Evolutionary conservation across 176 grass and related monocot genomes (phyloP), one percentile per base, ranked within the genome.

Genomic region (Urochloa ruziziensis): DNA sequence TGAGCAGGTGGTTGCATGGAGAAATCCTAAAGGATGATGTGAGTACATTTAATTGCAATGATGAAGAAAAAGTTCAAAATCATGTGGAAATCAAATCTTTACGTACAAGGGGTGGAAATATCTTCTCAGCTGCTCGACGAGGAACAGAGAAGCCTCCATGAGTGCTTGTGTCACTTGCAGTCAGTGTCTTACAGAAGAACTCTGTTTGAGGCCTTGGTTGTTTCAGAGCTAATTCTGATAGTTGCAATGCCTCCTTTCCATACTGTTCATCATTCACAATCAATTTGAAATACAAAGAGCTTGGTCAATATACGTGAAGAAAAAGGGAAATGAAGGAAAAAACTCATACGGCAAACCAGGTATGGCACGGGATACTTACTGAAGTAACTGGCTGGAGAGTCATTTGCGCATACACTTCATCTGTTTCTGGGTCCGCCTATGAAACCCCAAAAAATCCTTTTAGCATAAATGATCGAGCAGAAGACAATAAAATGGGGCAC

Each of bases 361-460:
- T 2, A 43, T 27, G 10, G 14, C 14, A 62, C 23, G 2, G 2
- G 33, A 37, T 53, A 76, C 71, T 42, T 61, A 94, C 91, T 35
- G 88, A 80, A 71, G 83, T 88, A 73, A 94, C 83, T 62, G 91
- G 88, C 83, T 91, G 88, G 21, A 94, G 84, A 67, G 88, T 94
- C 91, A 94, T 94, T 53, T 91, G 91, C 11, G 91, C 91, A 86
- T 94, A 94, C 48, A 94, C 91, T 86, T 94, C 91, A 74, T 94
- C 91, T 19, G 91, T 94, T 82, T 94, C 91, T 37, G 78, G 80
- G 80, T 94, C 91, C 36, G 88, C 91, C 91, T 94, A 67, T 58
- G 72, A n/a, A 80, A 90, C 9, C n/a, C 15, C 9, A n/a, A 30
- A 74, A 77, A 51, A 18, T 29, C 9, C 15, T 28, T 66, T 89